Percentiles rank a stretch among this genome's conserved stretches.
phyloP scores from a whole-genome alignment of 352 stramenopile genomes.

The Chrysophaeum taylorii region DNA sequence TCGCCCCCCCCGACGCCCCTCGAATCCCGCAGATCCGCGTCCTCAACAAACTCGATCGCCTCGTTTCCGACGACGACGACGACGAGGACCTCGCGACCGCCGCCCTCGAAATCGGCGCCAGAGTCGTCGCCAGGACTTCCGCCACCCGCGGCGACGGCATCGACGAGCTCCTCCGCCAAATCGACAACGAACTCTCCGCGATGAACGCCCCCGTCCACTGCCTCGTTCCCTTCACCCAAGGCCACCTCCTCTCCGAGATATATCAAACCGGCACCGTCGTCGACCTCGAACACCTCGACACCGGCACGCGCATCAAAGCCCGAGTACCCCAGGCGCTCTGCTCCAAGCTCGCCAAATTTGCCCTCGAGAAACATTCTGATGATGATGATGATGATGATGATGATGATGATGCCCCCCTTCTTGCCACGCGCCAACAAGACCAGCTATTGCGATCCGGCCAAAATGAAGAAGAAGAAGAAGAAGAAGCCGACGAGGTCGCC shows the following conservation, averaged over 20 bases:
- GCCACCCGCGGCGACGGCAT: neutral
- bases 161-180: neutral
- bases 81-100: neutral
- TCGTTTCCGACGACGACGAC: neutral
- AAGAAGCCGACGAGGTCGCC: too few species aligned
- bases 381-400: neutral
- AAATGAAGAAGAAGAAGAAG: too few species aligned
- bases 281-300: neutral
- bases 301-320: neutral
- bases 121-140: neutral
- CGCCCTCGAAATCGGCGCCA: neutral
- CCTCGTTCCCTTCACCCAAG: neutral
- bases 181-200: neutral
- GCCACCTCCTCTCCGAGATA: neutral
- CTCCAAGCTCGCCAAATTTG: too few species aligned
- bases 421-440: too few species aligned
- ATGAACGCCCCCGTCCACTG: neutral
- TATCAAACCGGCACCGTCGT: neutral
- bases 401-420: too few species aligned
- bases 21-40: neutral
- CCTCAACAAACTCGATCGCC: constrained; percentile 2
- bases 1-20: neutral
- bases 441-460: too few species aligned
- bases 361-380: neutral
- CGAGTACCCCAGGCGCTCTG: neutral